Percentiles rank a stretch among this genome's conserved stretches.
These are phyloP conservation scores for Aspergillus japonicus DNA, from an alignment of 2,329 filamentous ascomycete genomes.

Conservation along the genomic window DNA sequence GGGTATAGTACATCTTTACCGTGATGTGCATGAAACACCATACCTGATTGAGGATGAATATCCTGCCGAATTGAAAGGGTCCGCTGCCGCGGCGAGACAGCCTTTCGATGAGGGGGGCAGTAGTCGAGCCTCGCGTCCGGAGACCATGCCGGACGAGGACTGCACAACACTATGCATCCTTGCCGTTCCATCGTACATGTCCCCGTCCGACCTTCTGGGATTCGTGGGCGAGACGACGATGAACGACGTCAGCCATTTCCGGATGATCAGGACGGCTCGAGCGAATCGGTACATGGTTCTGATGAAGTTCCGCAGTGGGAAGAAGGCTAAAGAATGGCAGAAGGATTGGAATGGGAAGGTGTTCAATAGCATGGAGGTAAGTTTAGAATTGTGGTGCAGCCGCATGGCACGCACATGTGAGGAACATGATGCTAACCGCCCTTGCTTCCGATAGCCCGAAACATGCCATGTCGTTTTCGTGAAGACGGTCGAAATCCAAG, in stretches of 20 bases:
- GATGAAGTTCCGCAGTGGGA: constrained; percentile 82
- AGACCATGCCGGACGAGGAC: constrained; percentile 48
- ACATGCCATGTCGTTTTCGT: constrained; percentile 95
- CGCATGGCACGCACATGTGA: background rate
- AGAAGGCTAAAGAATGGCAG: constrained; percentile 75
- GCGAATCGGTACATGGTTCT: constrained; percentile 93
- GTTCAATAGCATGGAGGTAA: constrained; percentile 86
- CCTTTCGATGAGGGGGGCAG: constrained; percentile 27
- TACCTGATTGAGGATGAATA: constrained; percentile 54
- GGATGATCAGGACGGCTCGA: constrained; percentile 85
- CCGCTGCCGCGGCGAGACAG: constrained; percentile 33
- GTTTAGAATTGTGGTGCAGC: constrained; percentile 23
- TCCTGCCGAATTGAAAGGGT: constrained; percentile 39
- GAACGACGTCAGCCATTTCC: constrained; percentile 84
- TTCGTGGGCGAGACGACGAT: constrained; percentile 88
- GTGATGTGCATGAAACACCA: constrained; percentile 74
- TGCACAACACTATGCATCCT: constrained; percentile 91
- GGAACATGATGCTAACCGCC: constrained; percentile 15
- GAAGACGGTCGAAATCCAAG: constrained; percentile 83
- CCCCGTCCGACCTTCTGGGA: constrained; percentile 83
- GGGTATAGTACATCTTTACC: constrained; percentile 92
- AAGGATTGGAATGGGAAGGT: constrained; percentile 87
- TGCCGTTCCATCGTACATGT: constrained; percentile 91
- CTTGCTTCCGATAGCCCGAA: constrained; percentile 62
- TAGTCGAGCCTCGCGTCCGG: constrained; percentile 18